Evolutionary conservation across 1,139 yeast species (phyloP).

Genomic region (Lodderomyces theae): DNA sequence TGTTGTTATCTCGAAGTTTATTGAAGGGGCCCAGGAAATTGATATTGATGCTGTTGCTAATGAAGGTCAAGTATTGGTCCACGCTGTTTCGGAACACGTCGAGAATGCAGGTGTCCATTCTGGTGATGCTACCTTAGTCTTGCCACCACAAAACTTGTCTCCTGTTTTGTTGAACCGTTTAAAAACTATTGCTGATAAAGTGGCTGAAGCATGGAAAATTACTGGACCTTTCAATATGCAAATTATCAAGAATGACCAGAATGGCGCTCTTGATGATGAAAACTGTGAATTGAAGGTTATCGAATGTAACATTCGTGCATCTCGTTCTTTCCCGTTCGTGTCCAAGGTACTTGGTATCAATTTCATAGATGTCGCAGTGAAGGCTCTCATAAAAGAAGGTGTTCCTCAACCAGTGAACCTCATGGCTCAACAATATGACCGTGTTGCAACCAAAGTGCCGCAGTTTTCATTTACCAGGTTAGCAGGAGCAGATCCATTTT

Average conservation of each 20-base stretch:
- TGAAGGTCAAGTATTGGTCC: conserved; percentile 84
- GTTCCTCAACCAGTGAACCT: conserved; percentile 69
- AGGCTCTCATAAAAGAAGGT: conserved; percentile 73
- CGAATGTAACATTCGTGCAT: conserved; percentile 97
- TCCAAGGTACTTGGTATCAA: conserved; percentile 93
- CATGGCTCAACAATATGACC: conserved; percentile 58
- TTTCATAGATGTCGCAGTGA: conserved; percentile 91
- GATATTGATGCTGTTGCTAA: conserved; percentile 96
- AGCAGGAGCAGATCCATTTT: conserved; percentile 98
- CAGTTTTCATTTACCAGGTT: conserved; percentile 97
- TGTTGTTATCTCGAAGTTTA: conserved; percentile 93
- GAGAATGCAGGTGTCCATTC: conserved; percentile 99
- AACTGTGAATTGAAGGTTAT: conserved; percentile 80
- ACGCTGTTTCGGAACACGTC: conserved; percentile 96
- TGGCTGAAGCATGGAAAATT: conserved; percentile 90
- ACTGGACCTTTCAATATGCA: conserved; percentile 99
- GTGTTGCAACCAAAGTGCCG: conserved; percentile 92
- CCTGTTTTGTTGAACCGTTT: conserved; percentile 59
- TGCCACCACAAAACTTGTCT: conserved; percentile 81
- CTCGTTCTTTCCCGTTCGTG: conserved; percentile 98
- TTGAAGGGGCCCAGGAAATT: conserved; percentile 93
- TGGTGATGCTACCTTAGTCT: conserved; percentile 93
- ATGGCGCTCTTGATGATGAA: conserved; percentile 44
- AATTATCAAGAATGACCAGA: conserved; percentile 44
- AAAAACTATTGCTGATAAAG: conserved; percentile 84